A percentile compares a stretch with the other conserved stretches of the same genome.
These are phyloP conservation scores for Pseudogymnoascus sp. DNA, from an alignment of 2,329 filamentous ascomycete genomes.

Conservation along the genomic window DNA sequence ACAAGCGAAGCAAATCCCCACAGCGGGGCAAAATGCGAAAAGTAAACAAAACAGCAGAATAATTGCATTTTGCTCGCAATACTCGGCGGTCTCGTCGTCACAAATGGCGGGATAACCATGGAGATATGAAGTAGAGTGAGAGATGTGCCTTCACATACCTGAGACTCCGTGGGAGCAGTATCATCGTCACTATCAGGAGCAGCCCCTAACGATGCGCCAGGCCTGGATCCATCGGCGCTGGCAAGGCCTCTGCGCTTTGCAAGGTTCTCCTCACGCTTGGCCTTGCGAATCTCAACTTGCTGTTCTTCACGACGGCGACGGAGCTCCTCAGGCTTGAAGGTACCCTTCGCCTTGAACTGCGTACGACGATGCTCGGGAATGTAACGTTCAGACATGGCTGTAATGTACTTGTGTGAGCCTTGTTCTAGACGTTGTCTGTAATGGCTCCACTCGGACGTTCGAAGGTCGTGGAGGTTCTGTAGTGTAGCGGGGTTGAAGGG, in stretches of 20 bases:
- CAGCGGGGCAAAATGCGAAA: conserved; percentile 10
- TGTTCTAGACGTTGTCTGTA: conserved; percentile 9
- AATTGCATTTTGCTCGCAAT: background rate
- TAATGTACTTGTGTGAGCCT: conserved; percentile 15
- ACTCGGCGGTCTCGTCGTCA: background rate
- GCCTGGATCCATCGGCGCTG: conserved; percentile 62
- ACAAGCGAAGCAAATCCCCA: conserved; percentile 9
- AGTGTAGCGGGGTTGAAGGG: conserved; percentile 7
- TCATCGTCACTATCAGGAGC: conserved; percentile 97
- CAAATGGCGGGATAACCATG: background rate
- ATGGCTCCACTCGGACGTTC: conserved; percentile 5
- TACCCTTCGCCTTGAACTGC: conserved; percentile 99
- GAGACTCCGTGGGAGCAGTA: conserved; percentile 84
- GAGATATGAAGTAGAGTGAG: background rate
- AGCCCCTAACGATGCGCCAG: conserved; percentile 75
- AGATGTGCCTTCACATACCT: conserved; percentile 58
- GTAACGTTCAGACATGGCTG: conserved; percentile 88
- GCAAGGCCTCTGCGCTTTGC: conserved; percentile 95
- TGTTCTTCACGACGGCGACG: conserved; percentile 97
- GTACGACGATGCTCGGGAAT: conserved; percentile 98
- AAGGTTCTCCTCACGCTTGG: conserved; percentile 97
- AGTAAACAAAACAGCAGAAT: conserved; percentile 10
- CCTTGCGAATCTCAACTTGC: conserved; percentile 97
- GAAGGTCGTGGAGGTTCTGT: conserved; percentile 4
- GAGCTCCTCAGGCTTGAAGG: conserved; percentile 98